These are phyloP conservation scores for Yamadazyma diospyri DNA, from an alignment of 1,139 yeast species.

Conservation along the genomic window DNA sequence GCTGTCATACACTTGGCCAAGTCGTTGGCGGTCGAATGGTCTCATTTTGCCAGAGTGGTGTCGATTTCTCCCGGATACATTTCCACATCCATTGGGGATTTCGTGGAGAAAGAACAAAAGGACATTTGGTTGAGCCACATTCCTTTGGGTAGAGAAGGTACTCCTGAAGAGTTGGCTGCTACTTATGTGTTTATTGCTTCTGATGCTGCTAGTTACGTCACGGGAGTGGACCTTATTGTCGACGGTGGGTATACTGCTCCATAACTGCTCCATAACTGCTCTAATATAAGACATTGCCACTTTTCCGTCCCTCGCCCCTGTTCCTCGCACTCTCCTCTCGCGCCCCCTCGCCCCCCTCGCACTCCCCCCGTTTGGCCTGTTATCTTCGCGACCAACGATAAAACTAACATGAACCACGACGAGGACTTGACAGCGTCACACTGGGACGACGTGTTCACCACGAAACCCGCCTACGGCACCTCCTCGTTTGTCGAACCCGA, in stretches of 20 bases:
- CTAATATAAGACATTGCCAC: too few relatives aligned
- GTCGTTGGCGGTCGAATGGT: constrained; percentile 85
- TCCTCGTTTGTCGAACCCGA: constrained; percentile 13
- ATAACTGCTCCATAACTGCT: too few relatives aligned
- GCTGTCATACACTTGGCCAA: constrained; percentile 77
- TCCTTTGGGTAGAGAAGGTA: constrained; percentile 79
- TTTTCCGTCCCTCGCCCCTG: too few relatives aligned
- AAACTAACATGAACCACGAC: constrained; percentile 26
- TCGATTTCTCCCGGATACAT: constrained; percentile 82
- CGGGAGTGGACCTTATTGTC: constrained; percentile 78
- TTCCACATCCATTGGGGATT: constrained; percentile 49
- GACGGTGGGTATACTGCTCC: constrained; percentile 78
- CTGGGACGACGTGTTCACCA: constrained; percentile 34
- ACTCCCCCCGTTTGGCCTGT: neutral
- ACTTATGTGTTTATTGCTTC: constrained; percentile 78
- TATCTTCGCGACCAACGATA: constrained; percentile 3
- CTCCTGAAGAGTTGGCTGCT: constrained; percentile 78
- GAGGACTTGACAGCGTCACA: constrained; percentile 34
- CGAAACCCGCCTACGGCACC: constrained; percentile 10
- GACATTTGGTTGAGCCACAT: constrained; percentile 46
- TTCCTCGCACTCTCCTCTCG: too few relatives aligned
- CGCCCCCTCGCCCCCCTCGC: too few relatives aligned
- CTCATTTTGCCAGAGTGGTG: constrained; percentile 72
- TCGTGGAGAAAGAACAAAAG: constrained; percentile 30
- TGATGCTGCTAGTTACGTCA: constrained; percentile 76